Evolutionary conservation across 2,329 filamentous ascomycete genomes (phyloP).

Genomic region (Neonectria ditissima): DNA sequence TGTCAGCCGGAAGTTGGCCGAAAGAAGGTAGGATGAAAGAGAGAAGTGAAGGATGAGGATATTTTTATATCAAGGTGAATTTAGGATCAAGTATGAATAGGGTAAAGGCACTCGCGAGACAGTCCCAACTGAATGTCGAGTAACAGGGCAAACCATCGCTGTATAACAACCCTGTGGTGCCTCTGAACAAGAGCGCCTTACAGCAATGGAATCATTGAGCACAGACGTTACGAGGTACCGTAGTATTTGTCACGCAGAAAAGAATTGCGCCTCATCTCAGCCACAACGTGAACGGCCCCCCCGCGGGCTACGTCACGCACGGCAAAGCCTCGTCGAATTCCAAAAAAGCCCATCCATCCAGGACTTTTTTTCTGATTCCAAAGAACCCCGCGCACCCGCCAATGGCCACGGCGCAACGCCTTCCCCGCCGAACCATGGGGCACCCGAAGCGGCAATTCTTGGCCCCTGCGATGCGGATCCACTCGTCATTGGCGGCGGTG

Average conservation of each 20-base stretch:
- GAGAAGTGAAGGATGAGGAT: too few relatives aligned
- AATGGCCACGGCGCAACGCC: background rate
- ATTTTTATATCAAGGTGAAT: too few relatives aligned
- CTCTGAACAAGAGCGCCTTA: too few relatives aligned
- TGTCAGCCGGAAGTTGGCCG: constrained; percentile 26
- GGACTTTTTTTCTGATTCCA: background rate
- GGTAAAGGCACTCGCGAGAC: too few relatives aligned
- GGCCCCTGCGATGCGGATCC: constrained; percentile 26
- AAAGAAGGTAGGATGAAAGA: too few relatives aligned
- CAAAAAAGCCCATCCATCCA: constrained; percentile 20
- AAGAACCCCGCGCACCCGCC: background rate
- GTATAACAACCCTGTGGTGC: too few relatives aligned
- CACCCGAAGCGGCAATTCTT: constrained; percentile 38
- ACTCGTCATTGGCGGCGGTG: constrained; percentile 40
- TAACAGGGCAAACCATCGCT: too few relatives aligned
- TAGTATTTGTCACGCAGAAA: too few relatives aligned
- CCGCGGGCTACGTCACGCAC: background rate
- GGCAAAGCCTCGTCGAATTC: background rate
- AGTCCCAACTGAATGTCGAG: too few relatives aligned
- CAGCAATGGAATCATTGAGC: too few relatives aligned
- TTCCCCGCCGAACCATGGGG: constrained; percentile 4
- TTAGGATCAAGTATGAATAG: too few relatives aligned
- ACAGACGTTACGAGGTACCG: too few relatives aligned
- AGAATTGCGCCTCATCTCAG: background rate
- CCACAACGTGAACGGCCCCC: background rate